Conservation (phyloP, 164 flowering plant genomes). For the Protea cynaroides region DNA sequence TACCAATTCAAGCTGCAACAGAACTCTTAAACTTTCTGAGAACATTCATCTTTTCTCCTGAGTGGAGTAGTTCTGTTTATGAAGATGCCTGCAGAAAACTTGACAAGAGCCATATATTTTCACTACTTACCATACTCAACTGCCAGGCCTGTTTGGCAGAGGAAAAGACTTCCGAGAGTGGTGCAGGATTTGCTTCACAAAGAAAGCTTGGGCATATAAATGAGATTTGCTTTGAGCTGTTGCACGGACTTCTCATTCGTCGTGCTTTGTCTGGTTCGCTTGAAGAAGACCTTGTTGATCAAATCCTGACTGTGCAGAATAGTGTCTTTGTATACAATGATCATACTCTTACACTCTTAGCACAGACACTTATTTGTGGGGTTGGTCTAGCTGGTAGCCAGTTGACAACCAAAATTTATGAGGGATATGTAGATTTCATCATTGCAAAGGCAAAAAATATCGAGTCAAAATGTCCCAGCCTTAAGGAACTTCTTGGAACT, state of each 20-base stretch:
- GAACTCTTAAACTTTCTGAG: constrained; percentile 65
- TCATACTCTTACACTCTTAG: constrained; percentile 59
- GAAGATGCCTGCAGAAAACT: constrained; percentile 62
- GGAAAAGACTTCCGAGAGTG: constrained; percentile 37
- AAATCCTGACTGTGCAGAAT: constrained; percentile 57
- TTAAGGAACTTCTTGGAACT: constrained; percentile 46
- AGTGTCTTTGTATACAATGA: constrained; percentile 60
- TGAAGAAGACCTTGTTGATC: constrained; percentile 66
- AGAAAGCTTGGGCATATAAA: constrained; percentile 43
- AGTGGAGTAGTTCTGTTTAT: constrained; percentile 48
- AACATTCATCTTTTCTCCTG: constrained; percentile 52
- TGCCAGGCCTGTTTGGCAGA: constrained; percentile 42
- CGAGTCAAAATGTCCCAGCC: constrained; percentile 26
- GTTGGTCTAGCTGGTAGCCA: constrained; percentile 46
- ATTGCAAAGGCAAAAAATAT: constrained; percentile 47
- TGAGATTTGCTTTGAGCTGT: constrained; percentile 64
- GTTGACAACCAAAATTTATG: constrained; percentile 52
- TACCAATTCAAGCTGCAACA: constrained; percentile 67
- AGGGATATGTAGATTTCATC: constrained; percentile 50
- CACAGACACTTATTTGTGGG: constrained; percentile 53
- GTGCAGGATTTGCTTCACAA: constrained; percentile 29
- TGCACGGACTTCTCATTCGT: constrained; percentile 46
- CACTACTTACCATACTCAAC: constrained; percentile 44
- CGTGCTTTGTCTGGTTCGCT: constrained; percentile 50
- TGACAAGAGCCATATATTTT: constrained; percentile 32